phyloP scores from a whole-genome alignment of 2,329 filamentous ascomycete genomes.

The Penicillium sp. region DNA sequence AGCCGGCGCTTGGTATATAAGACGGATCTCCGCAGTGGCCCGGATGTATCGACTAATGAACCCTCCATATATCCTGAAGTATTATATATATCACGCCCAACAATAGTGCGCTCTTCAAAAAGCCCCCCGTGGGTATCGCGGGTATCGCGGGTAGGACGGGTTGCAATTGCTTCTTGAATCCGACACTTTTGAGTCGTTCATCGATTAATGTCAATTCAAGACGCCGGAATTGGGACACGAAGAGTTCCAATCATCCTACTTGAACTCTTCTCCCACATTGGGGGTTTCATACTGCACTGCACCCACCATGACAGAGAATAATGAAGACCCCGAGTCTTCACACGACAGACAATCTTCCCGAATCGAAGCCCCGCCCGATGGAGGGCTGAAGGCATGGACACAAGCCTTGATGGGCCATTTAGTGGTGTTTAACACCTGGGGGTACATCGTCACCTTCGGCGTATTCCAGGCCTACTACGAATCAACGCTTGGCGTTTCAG shows the following conservation, averaged over 20 bases:
- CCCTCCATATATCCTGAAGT: no score
- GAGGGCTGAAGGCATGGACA: slow-evolving; percentile 18
- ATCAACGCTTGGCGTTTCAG: slow-evolving; percentile 20
- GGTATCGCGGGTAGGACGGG: not conserved
- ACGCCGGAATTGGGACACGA: not conserved
- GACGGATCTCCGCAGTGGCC: not conserved
- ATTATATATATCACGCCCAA: not conserved
- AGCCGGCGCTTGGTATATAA: not conserved
- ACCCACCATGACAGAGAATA: not conserved
- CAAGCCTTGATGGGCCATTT: slow-evolving; percentile 11
- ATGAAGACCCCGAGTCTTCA: not conserved
- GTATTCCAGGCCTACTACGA: slow-evolving; percentile 37
- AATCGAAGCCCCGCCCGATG: slow-evolving; percentile 12
- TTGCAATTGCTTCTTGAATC: not conserved
- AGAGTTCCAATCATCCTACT: not conserved
- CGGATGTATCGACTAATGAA: not conserved
- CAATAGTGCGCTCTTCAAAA: no score
- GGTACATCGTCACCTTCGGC: slow-evolving; percentile 25
- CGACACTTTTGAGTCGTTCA: not conserved
- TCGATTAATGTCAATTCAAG: not conserved
- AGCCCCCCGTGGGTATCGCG: not conserved
- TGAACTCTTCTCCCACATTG: not conserved
- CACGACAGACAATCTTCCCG: not conserved
- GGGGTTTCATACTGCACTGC: not conserved
- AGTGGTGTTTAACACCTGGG: slow-evolving; percentile 15